Conservation (phyloP, 176 grass and related monocot species). For the Cymbopogon citratus region DNA sequence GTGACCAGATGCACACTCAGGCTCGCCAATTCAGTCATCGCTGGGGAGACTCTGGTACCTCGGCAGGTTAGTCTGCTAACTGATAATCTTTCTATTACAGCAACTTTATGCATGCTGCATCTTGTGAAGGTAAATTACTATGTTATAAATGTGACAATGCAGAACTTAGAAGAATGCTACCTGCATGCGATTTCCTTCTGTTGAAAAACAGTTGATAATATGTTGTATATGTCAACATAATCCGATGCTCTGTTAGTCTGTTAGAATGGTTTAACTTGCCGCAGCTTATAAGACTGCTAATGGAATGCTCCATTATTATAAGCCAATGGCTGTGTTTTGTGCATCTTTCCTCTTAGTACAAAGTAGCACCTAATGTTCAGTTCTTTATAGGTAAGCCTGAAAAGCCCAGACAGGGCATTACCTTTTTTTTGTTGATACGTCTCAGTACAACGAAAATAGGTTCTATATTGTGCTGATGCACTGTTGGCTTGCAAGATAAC, state of each 20-base stretch:
- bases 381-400: not conserved
- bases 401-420: too few species aligned
- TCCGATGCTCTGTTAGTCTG: not conserved
- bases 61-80: slow-evolving; percentile 55
- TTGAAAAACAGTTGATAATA: not conserved
- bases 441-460: not conserved
- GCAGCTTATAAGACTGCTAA: not conserved
- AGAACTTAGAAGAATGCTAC: not conserved
- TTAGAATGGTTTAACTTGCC: not conserved
- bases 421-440: not conserved
- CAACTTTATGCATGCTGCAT: not conserved
- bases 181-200: not conserved
- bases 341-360: not conserved
- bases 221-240: not conserved
- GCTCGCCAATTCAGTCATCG: slow-evolving; percentile 59
- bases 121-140: not conserved
- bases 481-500: not conserved
- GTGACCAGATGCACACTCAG: slow-evolving; percentile 63
- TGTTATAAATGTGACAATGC: not conserved
- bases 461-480: not conserved
- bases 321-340: not conserved
- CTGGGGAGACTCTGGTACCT: slow-evolving; percentile 59
- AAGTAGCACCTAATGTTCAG: not conserved
- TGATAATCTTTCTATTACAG: not conserved
- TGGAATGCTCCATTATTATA: not conserved